Evolutionary conservation across 768 basidiomycete species (phyloP), one percentile per base, ranked within the genome.

Genomic region (Trametes cingulata): DNA sequence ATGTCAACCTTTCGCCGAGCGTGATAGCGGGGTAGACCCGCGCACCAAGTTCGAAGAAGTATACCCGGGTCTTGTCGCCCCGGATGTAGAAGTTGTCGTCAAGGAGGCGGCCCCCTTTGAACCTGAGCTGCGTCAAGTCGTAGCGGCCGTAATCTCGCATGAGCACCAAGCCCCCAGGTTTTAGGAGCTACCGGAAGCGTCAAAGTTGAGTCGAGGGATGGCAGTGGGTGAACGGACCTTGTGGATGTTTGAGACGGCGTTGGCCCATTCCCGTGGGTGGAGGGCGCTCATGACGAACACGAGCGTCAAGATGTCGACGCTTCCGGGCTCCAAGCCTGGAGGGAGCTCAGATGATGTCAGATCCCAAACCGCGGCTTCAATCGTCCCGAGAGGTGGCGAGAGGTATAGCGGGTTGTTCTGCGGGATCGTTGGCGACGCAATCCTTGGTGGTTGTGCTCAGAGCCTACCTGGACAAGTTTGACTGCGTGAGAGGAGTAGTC

Each of bases 1-100:
- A 36, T 33, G 48, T 20, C 20, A 35, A 27, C 10, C 15, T 2
- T 17, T 19, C 39, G 39, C 36, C 15, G 35, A 2, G 2, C 10
- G 29, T 33, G 29, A 7, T 25, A 19, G 24, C 19, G 6, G 19
- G n/a, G 36, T 33, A 24, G 13, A 19, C 12, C 47, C 8, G 64
- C 76, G 29, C 65, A 92, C 95, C 91, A 12, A 91, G 72, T 61
- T 92, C 90, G 65, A 99, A 99, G 73, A 98, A 99, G 74, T 98
- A 98, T 0, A 99, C 97, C 39, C 97, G 81, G 0, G 97, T 98
- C 68, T 93, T 95, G 76, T 99, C 97, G 0, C 97, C 97, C 37
- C 97, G 84, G 52, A 97, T 90, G 69, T 99, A 99, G 65, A 99
- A 88, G 71, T 97, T 95, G 47, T 95, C 93, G 42, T 93, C 91